phyloP scores from a whole-genome alignment of 1,284 basidiomycete species.

The Apiotrichum mycotoxinovorans region DNA sequence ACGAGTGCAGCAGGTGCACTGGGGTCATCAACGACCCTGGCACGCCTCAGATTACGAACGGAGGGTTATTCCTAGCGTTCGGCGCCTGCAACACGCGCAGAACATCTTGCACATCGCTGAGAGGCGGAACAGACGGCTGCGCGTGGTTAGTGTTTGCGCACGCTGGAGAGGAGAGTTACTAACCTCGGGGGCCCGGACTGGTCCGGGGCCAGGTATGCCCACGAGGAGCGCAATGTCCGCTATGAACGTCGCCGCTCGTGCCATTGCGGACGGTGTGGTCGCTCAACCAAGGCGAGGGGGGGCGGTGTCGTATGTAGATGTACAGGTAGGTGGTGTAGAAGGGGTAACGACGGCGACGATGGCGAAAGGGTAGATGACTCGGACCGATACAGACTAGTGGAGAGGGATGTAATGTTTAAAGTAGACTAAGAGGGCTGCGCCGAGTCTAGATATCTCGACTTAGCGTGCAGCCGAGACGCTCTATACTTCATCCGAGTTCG shows the following conservation, averaged over 20 bases:
- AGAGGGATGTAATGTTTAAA: too few relatives aligned
- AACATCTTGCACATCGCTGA: not conserved
- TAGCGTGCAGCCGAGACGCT: too few relatives aligned
- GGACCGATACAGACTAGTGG: too few relatives aligned
- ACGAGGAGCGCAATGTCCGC: constrained; percentile 2
- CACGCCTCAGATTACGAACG: too few relatives aligned
- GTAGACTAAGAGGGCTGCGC: too few relatives aligned
- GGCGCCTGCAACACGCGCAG: not conserved
- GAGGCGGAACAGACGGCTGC: not conserved
- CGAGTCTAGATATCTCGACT: too few relatives aligned
- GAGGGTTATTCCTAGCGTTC: not conserved
- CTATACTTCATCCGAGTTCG: too few relatives aligned
- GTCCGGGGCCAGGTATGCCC: not conserved
- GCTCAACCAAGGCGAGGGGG: too few relatives aligned
- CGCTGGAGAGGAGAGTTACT: not conserved
- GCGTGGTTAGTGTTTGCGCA: not conserved
- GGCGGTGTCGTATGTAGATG: too few relatives aligned
- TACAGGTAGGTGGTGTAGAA: too few relatives aligned
- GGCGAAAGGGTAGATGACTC: too few relatives aligned
- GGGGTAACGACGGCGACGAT: too few relatives aligned
- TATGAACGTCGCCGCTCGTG: not conserved
- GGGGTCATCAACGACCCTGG: not conserved
- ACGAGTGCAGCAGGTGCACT: not conserved
- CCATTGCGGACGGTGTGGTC: not conserved
- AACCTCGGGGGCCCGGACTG: not conserved